These are phyloP conservation scores for Backusella morwellensis DNA, from an alignment of 192 early-diverging fungal genomes.

Conservation along the genomic window DNA sequence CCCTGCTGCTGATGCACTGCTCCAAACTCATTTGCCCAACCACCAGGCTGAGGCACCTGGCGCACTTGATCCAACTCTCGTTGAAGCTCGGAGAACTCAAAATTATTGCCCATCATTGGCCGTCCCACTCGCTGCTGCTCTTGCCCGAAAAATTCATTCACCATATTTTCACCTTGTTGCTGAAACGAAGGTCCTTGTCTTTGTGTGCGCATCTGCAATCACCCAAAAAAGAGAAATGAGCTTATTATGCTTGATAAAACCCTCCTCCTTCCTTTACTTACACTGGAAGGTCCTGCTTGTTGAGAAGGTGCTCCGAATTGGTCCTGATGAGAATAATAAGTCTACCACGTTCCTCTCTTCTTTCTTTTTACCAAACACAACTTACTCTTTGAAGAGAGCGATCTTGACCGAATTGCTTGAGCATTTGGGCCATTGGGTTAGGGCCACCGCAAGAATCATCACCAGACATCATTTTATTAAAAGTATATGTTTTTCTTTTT, in stretches of 20 bases:
- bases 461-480: constrained; percentile 36
- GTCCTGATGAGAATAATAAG: constrained; percentile 23
- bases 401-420: constrained; percentile 82
- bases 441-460: constrained; percentile 69
- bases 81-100: constrained; percentile 36
- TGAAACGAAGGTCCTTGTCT: constrained; percentile 28
- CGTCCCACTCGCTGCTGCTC: constrained; percentile 14
- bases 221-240: neutral
- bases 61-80: constrained; percentile 32
- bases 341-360: neutral
- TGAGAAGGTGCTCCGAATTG: constrained; percentile 26
- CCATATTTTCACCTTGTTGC: constrained; percentile 23
- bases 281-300: constrained; percentile 14
- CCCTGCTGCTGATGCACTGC: constrained; percentile 16
- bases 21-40: constrained; percentile 45
- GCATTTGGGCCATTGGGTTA: constrained; percentile 75
- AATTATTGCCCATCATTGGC: constrained; percentile 12
- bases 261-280: neutral
- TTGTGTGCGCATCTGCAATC: constrained; percentile 31
- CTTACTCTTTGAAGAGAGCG: constrained; percentile 73
- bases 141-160: constrained; percentile 40
- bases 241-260: neutral
- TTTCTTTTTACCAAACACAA: neutral
- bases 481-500: neutral
- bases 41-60: constrained; percentile 13